A percentile compares a stretch with the other conserved stretches of the same genome.
Conservation (phyloP, 805 yeast species). For the Teunomyces gatunensis region DNA sequence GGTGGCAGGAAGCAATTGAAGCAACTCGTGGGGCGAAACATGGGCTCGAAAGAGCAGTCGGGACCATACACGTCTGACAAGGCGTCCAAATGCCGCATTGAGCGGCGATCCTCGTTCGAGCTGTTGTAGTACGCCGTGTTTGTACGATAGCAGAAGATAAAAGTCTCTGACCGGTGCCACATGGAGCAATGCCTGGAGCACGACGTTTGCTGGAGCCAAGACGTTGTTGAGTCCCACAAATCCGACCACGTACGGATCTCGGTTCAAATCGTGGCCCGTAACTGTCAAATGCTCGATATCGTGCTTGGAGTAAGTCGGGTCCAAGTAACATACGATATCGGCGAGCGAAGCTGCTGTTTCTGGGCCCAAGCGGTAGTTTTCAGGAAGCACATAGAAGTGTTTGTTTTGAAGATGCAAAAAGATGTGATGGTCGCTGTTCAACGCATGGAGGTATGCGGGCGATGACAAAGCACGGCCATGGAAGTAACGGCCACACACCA, state of each 20-base stretch:
- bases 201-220: slow-evolving; percentile 49
- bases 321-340: slow-evolving; percentile 52
- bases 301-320: slow-evolving; percentile 46
- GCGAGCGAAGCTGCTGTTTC: slow-evolving; percentile 23
- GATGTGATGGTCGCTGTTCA: slow-evolving; percentile 61
- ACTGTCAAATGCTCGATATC: slow-evolving; percentile 30
- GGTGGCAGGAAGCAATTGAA: slow-evolving; percentile 43
- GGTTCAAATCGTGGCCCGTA: slow-evolving; percentile 41
- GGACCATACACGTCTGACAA: slow-evolving; percentile 66
- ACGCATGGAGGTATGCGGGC: slow-evolving; percentile 65
- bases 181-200: slow-evolving; percentile 57
- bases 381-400: slow-evolving; percentile 62
- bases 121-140: slow-evolving; percentile 18
- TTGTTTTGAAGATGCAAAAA: slow-evolving; percentile 53
- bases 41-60: slow-evolving; percentile 55
- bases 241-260: slow-evolving; percentile 55
- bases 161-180: slow-evolving; percentile 44
- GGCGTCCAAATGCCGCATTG: slow-evolving; percentile 41
- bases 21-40: slow-evolving; percentile 64
- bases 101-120: slow-evolving; percentile 22
- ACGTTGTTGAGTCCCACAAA: slow-evolving; percentile 62
- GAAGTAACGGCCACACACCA: slow-evolving; percentile 70
- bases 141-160: slow-evolving; percentile 16
- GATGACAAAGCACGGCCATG: slow-evolving; percentile 66
- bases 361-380: slow-evolving; percentile 40